These are phyloP conservation scores for Maudiozyma bulderi DNA, from an alignment of 805 yeast species.

Conservation along the genomic window DNA sequence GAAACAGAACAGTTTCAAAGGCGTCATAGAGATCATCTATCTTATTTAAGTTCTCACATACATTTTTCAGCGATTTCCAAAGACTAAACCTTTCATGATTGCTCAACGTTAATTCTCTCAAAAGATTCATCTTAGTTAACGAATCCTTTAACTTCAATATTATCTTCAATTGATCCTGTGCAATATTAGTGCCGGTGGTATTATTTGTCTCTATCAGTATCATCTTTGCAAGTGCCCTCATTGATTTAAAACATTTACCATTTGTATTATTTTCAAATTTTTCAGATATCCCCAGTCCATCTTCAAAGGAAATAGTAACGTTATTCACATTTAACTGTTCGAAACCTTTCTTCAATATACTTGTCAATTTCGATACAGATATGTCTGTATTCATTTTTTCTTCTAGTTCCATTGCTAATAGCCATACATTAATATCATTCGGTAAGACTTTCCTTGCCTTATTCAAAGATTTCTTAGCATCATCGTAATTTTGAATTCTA, in stretches of 20 bases:
- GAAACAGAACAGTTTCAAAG: constrained; percentile 45
- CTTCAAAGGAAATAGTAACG: constrained; percentile 27
- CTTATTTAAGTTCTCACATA: constrained; percentile 27
- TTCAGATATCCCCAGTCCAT: constrained; percentile 52
- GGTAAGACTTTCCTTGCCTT: constrained; percentile 49
- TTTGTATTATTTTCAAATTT: constrained; percentile 34
- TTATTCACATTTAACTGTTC: constrained; percentile 40
- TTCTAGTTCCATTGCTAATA: constrained; percentile 60
- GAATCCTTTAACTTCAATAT: constrained; percentile 13
- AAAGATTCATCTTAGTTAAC: constrained; percentile 34
- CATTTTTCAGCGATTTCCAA: constrained; percentile 41
- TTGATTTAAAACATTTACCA: constrained; percentile 11
- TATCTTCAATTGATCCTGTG: constrained; percentile 12
- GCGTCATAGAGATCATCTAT: constrained; percentile 31
- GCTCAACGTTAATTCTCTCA: constrained; percentile 32
- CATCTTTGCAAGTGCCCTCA: constrained; percentile 39
- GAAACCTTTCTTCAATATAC: constrained; percentile 32
- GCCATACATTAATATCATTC: constrained; percentile 49
- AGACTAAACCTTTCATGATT: constrained; percentile 37
- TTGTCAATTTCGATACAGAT: constrained; percentile 29
- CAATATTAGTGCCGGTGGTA: constrained; percentile 21
- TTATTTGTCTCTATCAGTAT: constrained; percentile 38
- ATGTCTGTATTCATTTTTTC: constrained; percentile 36
- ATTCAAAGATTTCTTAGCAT: constrained; percentile 47
- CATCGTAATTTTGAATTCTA: constrained; percentile 33